Percentiles rank a stretch among this genome's conserved stretches.
Evolutionary conservation across 176 grass and related monocot genomes (phyloP).

Genomic region (Oryza punctata): DNA sequence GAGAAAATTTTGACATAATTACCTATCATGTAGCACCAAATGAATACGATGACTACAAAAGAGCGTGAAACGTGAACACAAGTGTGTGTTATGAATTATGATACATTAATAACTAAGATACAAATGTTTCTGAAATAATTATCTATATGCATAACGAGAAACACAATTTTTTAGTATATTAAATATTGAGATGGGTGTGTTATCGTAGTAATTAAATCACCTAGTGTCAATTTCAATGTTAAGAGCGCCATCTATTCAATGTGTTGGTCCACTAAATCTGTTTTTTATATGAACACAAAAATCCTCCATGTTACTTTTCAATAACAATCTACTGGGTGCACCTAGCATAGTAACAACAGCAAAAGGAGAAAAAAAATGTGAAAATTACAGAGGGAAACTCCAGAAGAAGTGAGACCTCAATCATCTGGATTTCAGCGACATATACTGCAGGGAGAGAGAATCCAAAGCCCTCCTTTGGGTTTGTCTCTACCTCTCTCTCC

Average conservation of each 20-base stretch:
- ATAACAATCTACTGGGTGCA: background rate
- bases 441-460: conserved; percentile 71
- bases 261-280: background rate
- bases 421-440: conserved; percentile 63
- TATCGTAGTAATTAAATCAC: background rate
- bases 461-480: conserved; percentile 77
- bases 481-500: conserved; percentile 65
- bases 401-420: conserved; percentile 41
- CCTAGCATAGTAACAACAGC: conserved; percentile 5
- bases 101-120: background rate
- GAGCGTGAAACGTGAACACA: too few species aligned
- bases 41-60: background rate
- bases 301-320: background rate
- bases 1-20: too few species aligned
- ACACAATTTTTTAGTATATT: background rate
- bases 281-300: background rate
- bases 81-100: too few species aligned
- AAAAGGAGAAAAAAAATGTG: conserved; percentile 1
- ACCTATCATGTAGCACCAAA: background rate
- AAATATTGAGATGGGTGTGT: background rate
- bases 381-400: conserved; percentile 44
- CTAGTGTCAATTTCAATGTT: background rate
- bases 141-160: too few species aligned
- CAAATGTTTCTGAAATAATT: background rate
- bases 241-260: background rate